A percentile compares a stretch with the other conserved stretches of the same genome.
phyloP scores from a whole-genome alignment of 2,329 filamentous ascomycete genomes.

The Aaosphaeria pasadenensis region DNA sequence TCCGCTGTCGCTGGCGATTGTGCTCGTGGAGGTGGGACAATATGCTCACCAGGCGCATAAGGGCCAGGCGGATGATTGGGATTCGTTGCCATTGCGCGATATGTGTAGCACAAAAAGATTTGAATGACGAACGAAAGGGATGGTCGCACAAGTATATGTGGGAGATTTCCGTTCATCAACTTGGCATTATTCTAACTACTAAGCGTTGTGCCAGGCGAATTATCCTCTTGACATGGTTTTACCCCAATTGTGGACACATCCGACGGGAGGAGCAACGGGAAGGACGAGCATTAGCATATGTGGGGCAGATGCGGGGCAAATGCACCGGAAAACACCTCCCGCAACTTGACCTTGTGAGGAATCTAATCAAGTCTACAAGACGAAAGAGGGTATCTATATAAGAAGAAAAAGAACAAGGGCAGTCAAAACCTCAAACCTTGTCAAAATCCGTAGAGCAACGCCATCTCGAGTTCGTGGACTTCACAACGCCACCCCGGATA shows the following conservation, averaged over 20 bases:
- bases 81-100: conserved; percentile 3
- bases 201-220: too few species aligned
- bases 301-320: conserved; percentile 8
- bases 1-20: conserved; percentile 20
- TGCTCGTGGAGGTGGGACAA: conserved; percentile 22
- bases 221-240: too few species aligned
- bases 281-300: conserved; percentile 15
- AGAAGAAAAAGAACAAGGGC: too few species aligned
- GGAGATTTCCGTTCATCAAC: too few species aligned
- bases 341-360: not conserved
- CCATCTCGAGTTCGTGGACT: conserved; percentile 9
- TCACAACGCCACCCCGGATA: conserved; percentile 27
- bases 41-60: conserved; percentile 18
- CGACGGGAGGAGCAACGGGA: conserved; percentile 11
- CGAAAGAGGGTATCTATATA: too few species aligned
- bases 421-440: too few species aligned
- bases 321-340: conserved; percentile 1
- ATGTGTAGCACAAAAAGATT: too few species aligned
- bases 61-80: conserved; percentile 18
- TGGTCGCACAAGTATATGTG: too few species aligned
- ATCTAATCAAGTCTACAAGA: too few species aligned
- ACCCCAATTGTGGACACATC: not conserved
- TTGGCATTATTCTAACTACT: too few species aligned
- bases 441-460: not conserved
- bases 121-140: too few species aligned